Evolutionary conservation across 768 basidiomycete species (phyloP).

Genomic region (Auricularia heimuer): DNA sequence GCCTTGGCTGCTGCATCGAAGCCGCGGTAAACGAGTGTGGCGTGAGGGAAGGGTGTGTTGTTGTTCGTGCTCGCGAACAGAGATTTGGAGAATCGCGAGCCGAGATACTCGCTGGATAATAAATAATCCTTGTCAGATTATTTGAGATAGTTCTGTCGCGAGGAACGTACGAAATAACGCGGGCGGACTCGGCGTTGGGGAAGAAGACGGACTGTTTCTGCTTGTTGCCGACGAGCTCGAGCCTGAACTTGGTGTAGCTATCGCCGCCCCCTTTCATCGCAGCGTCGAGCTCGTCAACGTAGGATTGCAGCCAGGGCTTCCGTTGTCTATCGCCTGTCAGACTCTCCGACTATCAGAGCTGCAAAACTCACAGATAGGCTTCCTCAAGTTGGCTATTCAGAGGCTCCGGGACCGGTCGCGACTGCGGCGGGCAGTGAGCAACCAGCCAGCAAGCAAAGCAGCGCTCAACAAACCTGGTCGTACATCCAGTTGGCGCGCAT

Average conservation of each 20-base stretch:
- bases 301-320: constrained; percentile 27
- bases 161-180: constrained; percentile 7
- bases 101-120: constrained; percentile 1
- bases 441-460: not conserved
- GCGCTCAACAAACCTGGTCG: constrained; percentile 17
- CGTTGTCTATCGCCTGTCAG: constrained; percentile 12
- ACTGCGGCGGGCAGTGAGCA: constrained; percentile 10
- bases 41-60: constrained; percentile 18
- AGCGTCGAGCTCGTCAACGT: constrained; percentile 27
- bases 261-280: constrained; percentile 24
- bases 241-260: constrained; percentile 29
- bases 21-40: constrained; percentile 28
- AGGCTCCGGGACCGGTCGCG: constrained; percentile 27
- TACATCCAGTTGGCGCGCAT: constrained; percentile 31
- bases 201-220: constrained; percentile 24
- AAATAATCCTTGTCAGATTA: too few species aligned
- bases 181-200: constrained; percentile 26
- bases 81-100: constrained; percentile 4
- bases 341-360: not conserved
- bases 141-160: too few species aligned
- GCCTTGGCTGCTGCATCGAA: constrained; percentile 21
- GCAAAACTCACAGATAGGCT: constrained; percentile 17
- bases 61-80: not conserved
- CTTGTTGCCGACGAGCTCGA: constrained; percentile 14
- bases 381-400: constrained; percentile 27